Conservation (phyloP, 2,329 filamentous ascomycete species). For the Nemania sp. region DNA sequence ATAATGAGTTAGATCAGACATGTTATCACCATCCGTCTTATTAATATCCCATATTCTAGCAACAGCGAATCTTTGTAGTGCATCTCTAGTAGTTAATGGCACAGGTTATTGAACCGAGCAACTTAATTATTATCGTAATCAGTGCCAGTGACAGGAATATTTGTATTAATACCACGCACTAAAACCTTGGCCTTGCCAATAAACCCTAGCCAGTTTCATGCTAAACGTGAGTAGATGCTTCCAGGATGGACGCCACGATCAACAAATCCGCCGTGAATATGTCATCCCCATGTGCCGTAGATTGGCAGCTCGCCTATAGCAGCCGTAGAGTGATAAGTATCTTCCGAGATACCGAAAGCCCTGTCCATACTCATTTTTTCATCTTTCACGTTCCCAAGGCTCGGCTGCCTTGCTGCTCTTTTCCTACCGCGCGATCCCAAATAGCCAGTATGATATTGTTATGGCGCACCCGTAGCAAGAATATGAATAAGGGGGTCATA, state of each 20-base stretch:
- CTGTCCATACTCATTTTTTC: not conserved
- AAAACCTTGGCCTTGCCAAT: not conserved
- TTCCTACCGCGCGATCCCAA: not conserved
- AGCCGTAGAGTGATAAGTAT: slow-evolving; percentile 11
- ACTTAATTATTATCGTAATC: not conserved
- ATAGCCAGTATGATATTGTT: slow-evolving; percentile 14
- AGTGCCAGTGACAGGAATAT: not conserved
- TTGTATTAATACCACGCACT: not conserved
- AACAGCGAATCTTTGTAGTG: not conserved
- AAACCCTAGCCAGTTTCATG: slow-evolving; percentile 5
- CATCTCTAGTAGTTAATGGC: slow-evolving; percentile 1
- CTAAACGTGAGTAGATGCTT: not conserved
- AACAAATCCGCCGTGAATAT: slow-evolving; percentile 19
- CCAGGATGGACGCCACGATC: slow-evolving; percentile 4
- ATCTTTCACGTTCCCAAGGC: not conserved
- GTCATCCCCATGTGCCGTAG: slow-evolving; percentile 3
- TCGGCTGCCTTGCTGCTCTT: not conserved
- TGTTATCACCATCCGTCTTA: not conserved
- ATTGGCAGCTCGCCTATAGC: slow-evolving; percentile 17
- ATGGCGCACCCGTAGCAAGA: slow-evolving; percentile 9
- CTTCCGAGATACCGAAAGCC: not conserved
- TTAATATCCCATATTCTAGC: not conserved
- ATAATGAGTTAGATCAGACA: not conserved
- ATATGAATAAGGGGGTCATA: not conserved
- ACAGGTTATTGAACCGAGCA: not conserved